A percentile compares a stretch with the other conserved stretches of the same genome.
Conservation (phyloP, 345 rosid species). For the Erucastrum elatum region DNA sequence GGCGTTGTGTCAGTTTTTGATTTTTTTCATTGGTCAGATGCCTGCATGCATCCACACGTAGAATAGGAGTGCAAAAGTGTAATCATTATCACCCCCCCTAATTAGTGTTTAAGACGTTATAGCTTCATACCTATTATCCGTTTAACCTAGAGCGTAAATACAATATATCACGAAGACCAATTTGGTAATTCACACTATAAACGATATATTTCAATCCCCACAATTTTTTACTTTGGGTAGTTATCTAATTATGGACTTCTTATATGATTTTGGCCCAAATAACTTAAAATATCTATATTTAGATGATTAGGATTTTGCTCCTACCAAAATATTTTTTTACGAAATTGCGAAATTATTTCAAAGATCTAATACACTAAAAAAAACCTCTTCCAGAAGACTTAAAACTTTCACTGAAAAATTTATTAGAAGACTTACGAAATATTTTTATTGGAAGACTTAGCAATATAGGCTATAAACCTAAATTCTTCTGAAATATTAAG, state of each 20-base stretch:
- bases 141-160: neutral
- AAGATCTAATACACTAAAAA: too few species aligned
- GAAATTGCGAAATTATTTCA: too few species aligned
- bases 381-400: too few species aligned
- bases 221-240: neutral
- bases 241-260: neutral
- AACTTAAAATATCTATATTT: too few species aligned
- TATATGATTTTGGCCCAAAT: neutral
- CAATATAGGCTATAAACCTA: too few species aligned
- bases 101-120: too few species aligned
- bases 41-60: neutral
- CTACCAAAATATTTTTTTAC: too few species aligned
- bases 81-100: neutral
- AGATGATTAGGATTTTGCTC: too few species aligned
- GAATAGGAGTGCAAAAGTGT: neutral
- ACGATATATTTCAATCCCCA: neutral
- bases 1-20: neutral
- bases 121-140: neutral
- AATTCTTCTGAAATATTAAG: too few species aligned
- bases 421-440: too few species aligned
- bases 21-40: neutral
- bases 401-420: too few species aligned
- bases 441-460: too few species aligned
- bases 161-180: neutral
- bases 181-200: neutral